Evolutionary conservation across 2,329 filamentous ascomycete genomes (phyloP).

Genomic region (Diaporthe longicolla): DNA sequence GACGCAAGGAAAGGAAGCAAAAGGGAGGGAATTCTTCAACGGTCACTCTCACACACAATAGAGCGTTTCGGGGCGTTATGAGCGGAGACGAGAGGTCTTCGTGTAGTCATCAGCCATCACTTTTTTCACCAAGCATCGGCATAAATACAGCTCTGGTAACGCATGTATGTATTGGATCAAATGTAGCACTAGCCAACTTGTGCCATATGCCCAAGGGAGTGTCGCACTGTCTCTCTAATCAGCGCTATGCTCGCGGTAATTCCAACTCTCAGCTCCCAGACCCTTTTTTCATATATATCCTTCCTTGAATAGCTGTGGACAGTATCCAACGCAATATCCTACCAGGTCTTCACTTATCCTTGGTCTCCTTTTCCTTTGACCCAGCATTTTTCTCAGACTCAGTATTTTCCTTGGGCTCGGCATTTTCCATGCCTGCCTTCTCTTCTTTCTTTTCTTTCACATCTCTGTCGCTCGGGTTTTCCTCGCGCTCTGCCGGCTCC

Average conservation of each 20-base stretch:
- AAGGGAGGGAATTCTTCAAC: slow-evolving; percentile 33
- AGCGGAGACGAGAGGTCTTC: slow-evolving; percentile 11
- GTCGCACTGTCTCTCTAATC: slow-evolving; percentile 14
- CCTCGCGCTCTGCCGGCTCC: no score
- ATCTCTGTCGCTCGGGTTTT: background rate
- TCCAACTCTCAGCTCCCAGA: background rate
- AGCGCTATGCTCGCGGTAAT: slow-evolving; percentile 35
- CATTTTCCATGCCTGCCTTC: background rate
- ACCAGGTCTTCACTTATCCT: background rate
- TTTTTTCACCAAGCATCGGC: slow-evolving; percentile 3
- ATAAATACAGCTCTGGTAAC: slow-evolving; percentile 22
- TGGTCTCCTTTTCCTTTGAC: background rate
- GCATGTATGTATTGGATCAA: slow-evolving; percentile 1
- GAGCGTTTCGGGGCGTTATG: slow-evolving; percentile 12
- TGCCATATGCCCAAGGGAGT: slow-evolving; percentile 17
- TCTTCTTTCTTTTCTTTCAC: background rate
- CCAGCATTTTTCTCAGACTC: background rate
- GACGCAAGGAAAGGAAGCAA: background rate
- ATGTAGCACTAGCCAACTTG: slow-evolving; percentile 18
- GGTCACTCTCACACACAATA: slow-evolving; percentile 16
- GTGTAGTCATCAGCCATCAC: slow-evolving; percentile 14
- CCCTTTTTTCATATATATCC: background rate
- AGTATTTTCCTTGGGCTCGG: background rate
- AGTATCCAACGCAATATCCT: background rate
- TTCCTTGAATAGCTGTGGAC: background rate